These are phyloP conservation scores for Plenodomus lindquistii DNA, from an alignment of 2,329 filamentous ascomycete genomes.

Conservation along the genomic window DNA sequence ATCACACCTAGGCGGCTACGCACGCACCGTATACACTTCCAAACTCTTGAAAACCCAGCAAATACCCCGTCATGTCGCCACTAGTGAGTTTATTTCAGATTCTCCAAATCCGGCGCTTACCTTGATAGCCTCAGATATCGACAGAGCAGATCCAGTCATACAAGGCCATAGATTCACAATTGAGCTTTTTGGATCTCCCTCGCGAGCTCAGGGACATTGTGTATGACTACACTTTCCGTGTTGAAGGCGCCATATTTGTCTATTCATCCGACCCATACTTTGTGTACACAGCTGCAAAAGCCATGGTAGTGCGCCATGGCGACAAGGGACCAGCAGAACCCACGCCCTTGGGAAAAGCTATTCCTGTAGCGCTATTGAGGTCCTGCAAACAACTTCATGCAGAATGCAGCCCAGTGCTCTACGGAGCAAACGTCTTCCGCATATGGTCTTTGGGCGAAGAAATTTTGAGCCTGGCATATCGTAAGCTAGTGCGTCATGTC, in stretches of 20 bases:
- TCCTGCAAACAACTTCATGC: conserved; percentile 48
- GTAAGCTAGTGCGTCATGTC: conserved; percentile 25
- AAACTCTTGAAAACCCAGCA: too few species aligned
- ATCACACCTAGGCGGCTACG: too few species aligned
- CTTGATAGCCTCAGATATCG: conserved; percentile 3
- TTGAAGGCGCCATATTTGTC: conserved; percentile 34
- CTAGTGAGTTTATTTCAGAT: not conserved
- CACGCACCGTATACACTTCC: too few species aligned
- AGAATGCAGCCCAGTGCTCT: conserved; percentile 52
- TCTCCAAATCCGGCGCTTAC: not conserved
- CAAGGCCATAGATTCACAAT: conserved; percentile 12
- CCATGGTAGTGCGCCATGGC: conserved; percentile 29
- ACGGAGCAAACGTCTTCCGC: conserved; percentile 52
- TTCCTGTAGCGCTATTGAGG: conserved; percentile 33
- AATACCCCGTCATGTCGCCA: not conserved
- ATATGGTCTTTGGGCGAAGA: conserved; percentile 20
- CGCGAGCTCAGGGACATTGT: conserved; percentile 36
- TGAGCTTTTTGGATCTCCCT: conserved; percentile 37
- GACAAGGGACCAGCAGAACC: conserved; percentile 28
- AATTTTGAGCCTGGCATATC: conserved; percentile 21
- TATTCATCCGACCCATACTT: conserved; percentile 23
- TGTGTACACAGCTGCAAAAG: conserved; percentile 15
- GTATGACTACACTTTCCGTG: conserved; percentile 26
- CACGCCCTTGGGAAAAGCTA: conserved; percentile 13
- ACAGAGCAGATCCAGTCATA: conserved; percentile 25